Evolutionary conservation across 2,329 filamentous ascomycete species (phyloP), one percentile per base, ranked within the genome.

Genomic region (Didymella sp.): DNA sequence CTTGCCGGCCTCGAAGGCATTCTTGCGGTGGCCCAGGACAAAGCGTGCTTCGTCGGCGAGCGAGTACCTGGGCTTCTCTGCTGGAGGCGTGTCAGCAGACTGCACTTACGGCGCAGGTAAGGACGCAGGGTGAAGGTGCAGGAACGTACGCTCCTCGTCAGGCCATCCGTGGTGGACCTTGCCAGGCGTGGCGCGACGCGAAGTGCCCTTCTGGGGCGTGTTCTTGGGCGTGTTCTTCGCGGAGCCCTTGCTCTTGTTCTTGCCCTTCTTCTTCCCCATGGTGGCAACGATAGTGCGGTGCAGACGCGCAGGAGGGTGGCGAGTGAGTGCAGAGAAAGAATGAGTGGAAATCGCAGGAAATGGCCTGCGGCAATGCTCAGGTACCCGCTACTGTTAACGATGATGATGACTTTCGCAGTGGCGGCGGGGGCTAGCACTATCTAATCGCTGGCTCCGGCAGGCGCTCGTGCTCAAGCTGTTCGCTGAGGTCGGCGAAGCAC

Each of bases 31-130:
- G 17, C 75, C 78, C 67, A 82, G 82, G 12, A 84, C 85, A 64
- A 85, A 86, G 21, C 79, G 79, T 31, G 84, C 85, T 73, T 86
- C 85, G 62, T 88, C 82, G 60, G 79, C 78, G 72, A 88, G 78
- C 1, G 82, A 83, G 52, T 79, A 78, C 12, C 51, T 62, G 46
- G 62, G 56, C 42, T 60, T 57, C 27, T 43, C 59, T 58, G 58
- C 64, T 63, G 57, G 37, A 35, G 22, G 27, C 54, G 44, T 15
- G 66, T 72, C 61, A 72, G 63, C 58, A 62, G 31, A 25, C 22
- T 53, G 53, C 42, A 47, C 43, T 53, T 38, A 37, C n/a, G n/a
- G n/a, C n/a, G n/a, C n/a, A n/a, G n/a, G n/a, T n/a, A n/a, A n/a
- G 13, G 35, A 49, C 43, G 52, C 51, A 52, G 57, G 38, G 37